Conservation (phyloP, 371 early-diverging fungal genomes). For the Syncephalastrum sp. region DNA sequence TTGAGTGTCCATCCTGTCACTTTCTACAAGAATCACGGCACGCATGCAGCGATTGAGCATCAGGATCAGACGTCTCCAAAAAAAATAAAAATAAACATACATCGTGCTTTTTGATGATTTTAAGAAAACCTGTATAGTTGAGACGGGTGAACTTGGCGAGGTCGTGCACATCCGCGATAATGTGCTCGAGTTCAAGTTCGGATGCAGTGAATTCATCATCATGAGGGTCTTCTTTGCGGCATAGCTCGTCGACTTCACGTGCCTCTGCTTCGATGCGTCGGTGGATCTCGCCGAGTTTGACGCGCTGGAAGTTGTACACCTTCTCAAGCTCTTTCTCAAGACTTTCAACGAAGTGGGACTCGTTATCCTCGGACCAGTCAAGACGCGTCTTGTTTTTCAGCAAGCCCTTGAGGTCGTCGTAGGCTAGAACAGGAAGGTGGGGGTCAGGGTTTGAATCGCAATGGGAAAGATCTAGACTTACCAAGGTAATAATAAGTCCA, state of each 20-base stretch:
- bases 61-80: too few species aligned
- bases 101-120: slow-evolving; percentile 98
- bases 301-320: slow-evolving; percentile 85
- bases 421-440: slow-evolving; percentile 32
- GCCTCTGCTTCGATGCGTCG: slow-evolving; percentile 78
- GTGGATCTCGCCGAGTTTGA: slow-evolving; percentile 89
- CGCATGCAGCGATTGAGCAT: too few species aligned
- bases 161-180: slow-evolving; percentile 91
- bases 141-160: slow-evolving; percentile 93
- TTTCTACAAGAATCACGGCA: slow-evolving; percentile 47
- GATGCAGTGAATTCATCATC: slow-evolving; percentile 67
- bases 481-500: slow-evolving; percentile 69
- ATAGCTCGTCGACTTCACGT: slow-evolving; percentile 56
- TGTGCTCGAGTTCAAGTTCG: slow-evolving; percentile 78
- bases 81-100: slow-evolving; percentile 33
- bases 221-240: slow-evolving; percentile 63
- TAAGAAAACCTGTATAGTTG: slow-evolving; percentile 96
- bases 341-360: slow-evolving; percentile 83
- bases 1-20: slow-evolving; percentile 85
- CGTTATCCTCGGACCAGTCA: slow-evolving; percentile 72
- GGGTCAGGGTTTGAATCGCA: neutral
- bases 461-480: slow-evolving; percentile 9
- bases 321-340: slow-evolving; percentile 93
- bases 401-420: slow-evolving; percentile 80
- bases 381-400: slow-evolving; percentile 60